Evolutionary conservation across 331 rosid genomes (phyloP), one percentile per base, ranked within the genome.

Genomic region (Erythrophleum ivorense): DNA sequence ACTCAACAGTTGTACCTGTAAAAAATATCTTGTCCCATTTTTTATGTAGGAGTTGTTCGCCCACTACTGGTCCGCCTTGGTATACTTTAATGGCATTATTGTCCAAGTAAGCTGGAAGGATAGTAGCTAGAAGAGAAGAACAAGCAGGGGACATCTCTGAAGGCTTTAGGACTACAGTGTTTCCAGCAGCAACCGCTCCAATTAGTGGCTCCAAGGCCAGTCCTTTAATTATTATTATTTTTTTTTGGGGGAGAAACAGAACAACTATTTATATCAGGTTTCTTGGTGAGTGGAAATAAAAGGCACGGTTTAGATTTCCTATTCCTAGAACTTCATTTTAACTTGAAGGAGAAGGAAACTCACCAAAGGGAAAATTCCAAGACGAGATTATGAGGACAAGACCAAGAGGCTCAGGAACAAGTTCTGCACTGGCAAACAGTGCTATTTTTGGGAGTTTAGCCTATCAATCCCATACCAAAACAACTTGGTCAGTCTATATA

Each of bases 141-240:
- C 90, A 86, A 2, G 92, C 59, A 43, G 93, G 87, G 60, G 97
- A 81, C 53, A 89, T 49, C 76, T 93, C 98, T 52, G 98, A 91
- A 76, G 92, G 95, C 79, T 93, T 93, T 45, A 91, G 63, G 2
- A 93, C 89, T 18, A 53, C 93, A 12, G 86, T 41, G 77, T 93
- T 93, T 80, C 98, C 98, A 6, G 98, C 94, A 38, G 98, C 91
- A 50, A 93, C 12, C 5, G 97, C 98, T 80, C 98, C 98, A 73
- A 93, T 90, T 3, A 91, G 45, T 18, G 98, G 93, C 78, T 93
- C 98, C 88, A 93, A 85, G 12, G 97, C 91, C 69, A 93, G 31
- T 60, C 97, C 98, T 93, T 73, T 48, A 0, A 10, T 58, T 55
- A 24, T 50, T 3, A 53, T 41, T 13, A 24, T 24, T 24, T 24